Evolutionary conservation across 495 filamentous ascomycete genomes (phyloP), one percentile per base, ranked within the genome.

Genomic region (Aspergillus campestris): DNA sequence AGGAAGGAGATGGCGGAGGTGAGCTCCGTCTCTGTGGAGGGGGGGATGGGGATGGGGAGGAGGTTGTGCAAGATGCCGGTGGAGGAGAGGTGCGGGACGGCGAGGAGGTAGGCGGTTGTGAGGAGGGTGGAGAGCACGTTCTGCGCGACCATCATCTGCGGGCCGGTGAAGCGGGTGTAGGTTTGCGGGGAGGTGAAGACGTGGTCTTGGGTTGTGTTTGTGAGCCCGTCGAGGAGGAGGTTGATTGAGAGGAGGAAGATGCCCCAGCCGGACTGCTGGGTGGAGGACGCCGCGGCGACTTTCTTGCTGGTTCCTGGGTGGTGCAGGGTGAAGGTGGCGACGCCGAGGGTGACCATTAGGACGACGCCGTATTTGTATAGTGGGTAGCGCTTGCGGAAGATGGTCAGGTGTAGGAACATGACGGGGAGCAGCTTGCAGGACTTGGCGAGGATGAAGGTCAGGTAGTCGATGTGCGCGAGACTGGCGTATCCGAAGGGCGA

Each of bases 61-160:
- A 91, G 51, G 56, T 78, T 86, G 53, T 78, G 71, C 37, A 86
- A 75, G 11, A 87, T 38, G 6, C 75, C 71, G 5, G 82, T 83
- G 40, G 72, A 67, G 0, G 81, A 83, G 5, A 95, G 59, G 68
- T 82, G 86, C 6, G 94, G 94, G 51, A 81, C 82, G 14, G 90
- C 58, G 34, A 89, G 53, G 15, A 98, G 77, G 48, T 91, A 97
- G 1, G 62, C 55, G 30, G 78, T 70, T 3, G 89, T 97, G 40
- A 96, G 63, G 29, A 75, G 48, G 0, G 87, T 90, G 34, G 75
- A 81, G 52, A 97, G 79, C 30, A 94, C 63, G 56, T 96, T 97
- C 57, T 95, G 87, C n/a, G 91, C 94, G 47, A 88, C 88, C 92
- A 98, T 98, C 92, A 98, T 97, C 77, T 97, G 94, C 41, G 91